These are phyloP conservation scores for Alternaria gaisen DNA, from an alignment of 2,329 filamentous ascomycete species.

Conservation along the genomic window DNA sequence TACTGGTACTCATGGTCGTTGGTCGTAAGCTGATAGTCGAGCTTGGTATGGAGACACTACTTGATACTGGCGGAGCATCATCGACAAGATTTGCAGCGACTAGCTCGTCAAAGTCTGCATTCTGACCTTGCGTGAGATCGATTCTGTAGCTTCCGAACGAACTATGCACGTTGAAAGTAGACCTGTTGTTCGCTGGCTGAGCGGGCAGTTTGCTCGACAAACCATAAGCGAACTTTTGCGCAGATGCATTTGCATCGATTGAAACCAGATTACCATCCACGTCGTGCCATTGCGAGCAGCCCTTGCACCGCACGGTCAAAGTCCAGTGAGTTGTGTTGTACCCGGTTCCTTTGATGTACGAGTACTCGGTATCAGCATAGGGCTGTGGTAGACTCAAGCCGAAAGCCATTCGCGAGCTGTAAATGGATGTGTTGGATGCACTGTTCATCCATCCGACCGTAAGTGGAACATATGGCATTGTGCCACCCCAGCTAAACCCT, in stretches of 20 bases:
- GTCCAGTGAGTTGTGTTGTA: conserved; percentile 46
- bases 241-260: conserved; percentile 27
- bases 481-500: conserved; percentile 60
- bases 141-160: conserved; percentile 40
- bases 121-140: conserved; percentile 36
- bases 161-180: conserved; percentile 43
- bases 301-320: conserved; percentile 41
- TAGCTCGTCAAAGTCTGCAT: conserved; percentile 34
- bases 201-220: conserved; percentile 28
- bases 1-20: conserved; percentile 28
- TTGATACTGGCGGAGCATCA: conserved; percentile 26
- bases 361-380: conserved; percentile 37
- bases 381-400: conserved; percentile 41
- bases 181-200: conserved; percentile 42
- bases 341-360: conserved; percentile 43
- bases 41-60: conserved; percentile 14
- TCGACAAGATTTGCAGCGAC: conserved; percentile 35
- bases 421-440: conserved; percentile 46
- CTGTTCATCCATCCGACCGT: conserved; percentile 58
- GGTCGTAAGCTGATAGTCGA: conserved; percentile 19
- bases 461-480: conserved; percentile 60
- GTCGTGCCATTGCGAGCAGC: conserved; percentile 42
- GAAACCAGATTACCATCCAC: conserved; percentile 35
- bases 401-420: conserved; percentile 57
- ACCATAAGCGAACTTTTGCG: conserved; percentile 38